Conservation (phyloP, 495 filamentous ascomycete species). For the Halenospora varia region DNA sequence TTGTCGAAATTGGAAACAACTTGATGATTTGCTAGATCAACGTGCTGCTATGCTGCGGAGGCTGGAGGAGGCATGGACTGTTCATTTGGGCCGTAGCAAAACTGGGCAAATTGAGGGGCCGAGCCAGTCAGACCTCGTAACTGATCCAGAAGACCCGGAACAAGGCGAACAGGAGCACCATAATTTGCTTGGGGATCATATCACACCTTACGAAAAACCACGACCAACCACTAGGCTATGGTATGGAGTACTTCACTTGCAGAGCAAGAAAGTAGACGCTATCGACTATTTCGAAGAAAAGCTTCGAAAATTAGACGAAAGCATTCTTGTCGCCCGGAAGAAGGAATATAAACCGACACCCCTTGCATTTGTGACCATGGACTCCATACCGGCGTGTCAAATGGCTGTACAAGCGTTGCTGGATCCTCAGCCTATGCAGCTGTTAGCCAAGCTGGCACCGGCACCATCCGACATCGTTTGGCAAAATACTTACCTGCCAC, state of each 20-base stretch:
- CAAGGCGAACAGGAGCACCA: constrained; percentile 15
- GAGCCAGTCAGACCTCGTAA: constrained; percentile 33
- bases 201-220: constrained; percentile 21
- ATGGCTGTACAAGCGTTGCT: constrained; percentile 93
- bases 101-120: constrained; percentile 45
- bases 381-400: constrained; percentile 86
- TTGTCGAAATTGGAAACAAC: constrained; percentile 79
- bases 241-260: constrained; percentile 73
- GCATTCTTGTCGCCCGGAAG: constrained; percentile 63
- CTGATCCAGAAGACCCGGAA: constrained; percentile 27
- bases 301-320: constrained; percentile 74
- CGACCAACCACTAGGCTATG: constrained; percentile 73
- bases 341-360: constrained; percentile 76
- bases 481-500: constrained; percentile 87
- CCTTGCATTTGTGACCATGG: constrained; percentile 94
- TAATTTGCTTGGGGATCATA: constrained; percentile 28
- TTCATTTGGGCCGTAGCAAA: constrained; percentile 28
- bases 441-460: constrained; percentile 83
- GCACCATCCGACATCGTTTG: constrained; percentile 87
- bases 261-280: constrained; percentile 73
- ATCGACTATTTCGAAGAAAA: constrained; percentile 92
- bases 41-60: constrained; percentile 61
- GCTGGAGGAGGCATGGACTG: constrained; percentile 81
- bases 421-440: constrained; percentile 77
- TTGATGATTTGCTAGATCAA: constrained; percentile 72